Percentiles rank a stretch among this genome's conserved stretches.
These are phyloP conservation scores for Debaryomyces prosopidis DNA, from an alignment of 805 yeast species.

Conservation along the genomic window DNA sequence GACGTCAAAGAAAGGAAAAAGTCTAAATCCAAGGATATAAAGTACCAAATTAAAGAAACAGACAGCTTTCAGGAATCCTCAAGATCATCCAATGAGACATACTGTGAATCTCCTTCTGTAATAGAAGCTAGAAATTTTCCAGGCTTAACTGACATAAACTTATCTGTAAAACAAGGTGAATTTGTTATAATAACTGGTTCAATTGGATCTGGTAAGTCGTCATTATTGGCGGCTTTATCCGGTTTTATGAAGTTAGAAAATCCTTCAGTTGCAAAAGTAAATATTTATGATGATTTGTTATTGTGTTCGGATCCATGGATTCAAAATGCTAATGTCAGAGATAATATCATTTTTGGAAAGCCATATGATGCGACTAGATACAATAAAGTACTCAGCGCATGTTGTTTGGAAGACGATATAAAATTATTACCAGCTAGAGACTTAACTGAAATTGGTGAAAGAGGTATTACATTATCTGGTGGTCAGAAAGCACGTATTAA, in stretches of 20 bases:
- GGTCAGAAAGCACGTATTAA: constrained; percentile 48
- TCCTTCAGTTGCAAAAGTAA: constrained; percentile 24
- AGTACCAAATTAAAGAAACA: constrained; percentile 5
- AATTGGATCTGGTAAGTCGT: constrained; percentile 46
- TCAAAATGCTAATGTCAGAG: constrained; percentile 42
- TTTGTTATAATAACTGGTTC: constrained; percentile 44
- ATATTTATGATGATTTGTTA: constrained; percentile 28
- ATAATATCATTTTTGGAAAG: constrained; percentile 40
- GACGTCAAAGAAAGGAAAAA: constrained; percentile 7
- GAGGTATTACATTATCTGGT: constrained; percentile 46
- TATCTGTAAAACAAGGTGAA: constrained; percentile 30
- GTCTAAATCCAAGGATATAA: not conserved
- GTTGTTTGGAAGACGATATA: constrained; percentile 43
- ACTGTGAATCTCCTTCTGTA: constrained; percentile 7
- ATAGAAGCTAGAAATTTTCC: constrained; percentile 19
- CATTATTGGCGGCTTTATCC: constrained; percentile 39
- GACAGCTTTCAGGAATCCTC: constrained; percentile 1
- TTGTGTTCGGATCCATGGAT: constrained; percentile 44
- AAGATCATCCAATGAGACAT: constrained; percentile 12
- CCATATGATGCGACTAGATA: constrained; percentile 30
- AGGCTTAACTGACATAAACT: constrained; percentile 35
- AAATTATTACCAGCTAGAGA: constrained; percentile 35
- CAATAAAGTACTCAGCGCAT: constrained; percentile 31
- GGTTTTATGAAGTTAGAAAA: constrained; percentile 38
- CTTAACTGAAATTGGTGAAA: constrained; percentile 44